Conservation (phyloP, 1,284 basidiomycete genomes). For the Marasmius oreades region DNA sequence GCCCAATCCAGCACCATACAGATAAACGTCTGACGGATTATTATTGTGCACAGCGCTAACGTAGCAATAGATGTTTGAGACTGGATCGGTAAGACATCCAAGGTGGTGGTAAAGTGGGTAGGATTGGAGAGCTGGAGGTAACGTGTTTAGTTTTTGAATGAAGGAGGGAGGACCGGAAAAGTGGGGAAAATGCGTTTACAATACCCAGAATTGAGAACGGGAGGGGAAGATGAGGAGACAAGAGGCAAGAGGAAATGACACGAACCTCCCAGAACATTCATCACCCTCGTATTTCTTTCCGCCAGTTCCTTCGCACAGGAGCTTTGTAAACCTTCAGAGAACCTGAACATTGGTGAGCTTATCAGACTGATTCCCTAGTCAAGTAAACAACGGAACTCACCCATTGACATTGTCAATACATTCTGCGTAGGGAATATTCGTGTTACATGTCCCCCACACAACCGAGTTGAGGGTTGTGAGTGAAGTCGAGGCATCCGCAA, state of each 20-base stretch:
- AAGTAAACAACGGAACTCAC: neutral
- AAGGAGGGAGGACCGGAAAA: neutral
- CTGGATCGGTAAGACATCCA: conserved; percentile 53
- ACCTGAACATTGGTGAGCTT: conserved; percentile 23
- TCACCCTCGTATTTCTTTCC: conserved; percentile 45
- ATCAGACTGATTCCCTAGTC: neutral
- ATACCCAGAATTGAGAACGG: no score
- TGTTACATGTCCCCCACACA: conserved; percentile 77
- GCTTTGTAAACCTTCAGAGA: conserved; percentile 41
- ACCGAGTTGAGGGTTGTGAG: conserved; percentile 60
- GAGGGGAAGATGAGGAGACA: neutral
- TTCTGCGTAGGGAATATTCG: conserved; percentile 39
- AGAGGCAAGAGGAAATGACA: conserved; percentile 8
- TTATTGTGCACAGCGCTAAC: conserved; percentile 51
- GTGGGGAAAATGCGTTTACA: no score
- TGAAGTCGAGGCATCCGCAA: conserved; percentile 3
- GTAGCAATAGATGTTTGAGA: conserved; percentile 66
- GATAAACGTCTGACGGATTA: conserved; percentile 60
- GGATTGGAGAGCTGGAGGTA: conserved; percentile 46
- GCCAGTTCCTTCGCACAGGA: conserved; percentile 53
- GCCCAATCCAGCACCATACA: conserved; percentile 45
- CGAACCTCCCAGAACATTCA: conserved; percentile 51
- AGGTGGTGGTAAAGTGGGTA: conserved; percentile 55
- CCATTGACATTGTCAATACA: conserved; percentile 61
- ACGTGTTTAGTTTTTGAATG: conserved; percentile 1